Conservation (phyloP, 2,329 filamentous ascomycete genomes). For the Talaromyces funiculosus region DNA sequence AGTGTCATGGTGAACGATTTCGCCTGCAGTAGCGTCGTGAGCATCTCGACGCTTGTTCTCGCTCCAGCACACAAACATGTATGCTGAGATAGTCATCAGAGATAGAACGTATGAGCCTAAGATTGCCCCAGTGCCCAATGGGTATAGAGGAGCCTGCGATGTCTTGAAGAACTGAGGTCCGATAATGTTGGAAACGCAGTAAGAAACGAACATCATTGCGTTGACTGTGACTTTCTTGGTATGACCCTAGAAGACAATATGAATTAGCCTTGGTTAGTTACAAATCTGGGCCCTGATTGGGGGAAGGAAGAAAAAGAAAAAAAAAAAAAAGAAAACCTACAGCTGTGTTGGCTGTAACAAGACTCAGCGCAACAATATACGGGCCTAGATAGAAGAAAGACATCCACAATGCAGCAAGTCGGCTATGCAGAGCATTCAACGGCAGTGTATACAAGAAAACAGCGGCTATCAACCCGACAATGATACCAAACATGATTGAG, state of each 20-base stretch:
- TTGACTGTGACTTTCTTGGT: background rate
- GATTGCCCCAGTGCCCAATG: background rate
- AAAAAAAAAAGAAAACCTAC: too few relatives aligned
- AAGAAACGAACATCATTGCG: background rate
- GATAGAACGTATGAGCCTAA: background rate
- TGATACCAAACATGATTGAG: background rate
- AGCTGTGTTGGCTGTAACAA: background rate
- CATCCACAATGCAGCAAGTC: constrained; percentile 23
- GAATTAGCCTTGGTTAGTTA: too few relatives aligned
- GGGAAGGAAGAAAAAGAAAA: too few relatives aligned
- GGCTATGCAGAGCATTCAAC: background rate
- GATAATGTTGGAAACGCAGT: background rate
- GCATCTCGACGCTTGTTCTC: constrained; percentile 50
- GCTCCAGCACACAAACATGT: constrained; percentile 32
- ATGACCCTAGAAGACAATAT: too few relatives aligned
- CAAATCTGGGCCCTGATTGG: too few relatives aligned
- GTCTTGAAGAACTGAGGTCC: background rate
- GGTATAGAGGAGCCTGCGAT: constrained; percentile 37
- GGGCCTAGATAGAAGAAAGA: constrained; percentile 50
- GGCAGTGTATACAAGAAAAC: background rate
- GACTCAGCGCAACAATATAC: constrained; percentile 32
- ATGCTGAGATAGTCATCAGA: background rate
- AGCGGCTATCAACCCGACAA: background rate
- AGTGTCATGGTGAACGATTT: background rate
- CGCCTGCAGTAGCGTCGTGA: background rate